Evolutionary conservation across 495 filamentous ascomycete genomes (phyloP).

Genomic region (Achaetomiella virescens): DNA sequence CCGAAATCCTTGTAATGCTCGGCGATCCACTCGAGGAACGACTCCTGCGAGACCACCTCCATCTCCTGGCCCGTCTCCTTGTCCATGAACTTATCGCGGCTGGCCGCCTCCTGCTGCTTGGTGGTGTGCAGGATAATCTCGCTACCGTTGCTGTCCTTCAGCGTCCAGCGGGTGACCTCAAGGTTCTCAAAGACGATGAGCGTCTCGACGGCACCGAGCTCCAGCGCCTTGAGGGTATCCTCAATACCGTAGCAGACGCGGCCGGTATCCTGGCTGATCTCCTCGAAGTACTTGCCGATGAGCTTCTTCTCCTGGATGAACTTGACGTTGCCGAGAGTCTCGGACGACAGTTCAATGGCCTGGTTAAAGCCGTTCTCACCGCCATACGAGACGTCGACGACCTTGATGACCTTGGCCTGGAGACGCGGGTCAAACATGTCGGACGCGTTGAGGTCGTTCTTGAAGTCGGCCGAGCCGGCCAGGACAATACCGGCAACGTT

Average conservation of each 20-base stretch:
- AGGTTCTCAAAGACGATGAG: constrained; percentile 98
- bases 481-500: constrained; percentile 93
- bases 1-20: constrained; percentile 97
- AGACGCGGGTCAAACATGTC: constrained; percentile 94
- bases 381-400: constrained; percentile 97
- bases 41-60: constrained; percentile 76
- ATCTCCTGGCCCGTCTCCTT: constrained; percentile 94
- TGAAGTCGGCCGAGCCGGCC: constrained; percentile 97
- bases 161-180: constrained; percentile 81
- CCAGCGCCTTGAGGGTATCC: constrained; percentile 94
- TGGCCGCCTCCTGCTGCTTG: constrained; percentile 68
- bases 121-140: constrained; percentile 79
- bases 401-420: constrained; percentile 93
- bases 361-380: constrained; percentile 99
- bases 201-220: constrained; percentile 88
- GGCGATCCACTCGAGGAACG: constrained; percentile 98
- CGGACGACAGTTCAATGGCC: constrained; percentile 88
- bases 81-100: constrained; percentile 84
- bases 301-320: constrained; percentile 99
- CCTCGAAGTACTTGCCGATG: constrained; percentile 96
- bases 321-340: constrained; percentile 98
- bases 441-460: constrained; percentile 96
- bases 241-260: constrained; percentile 97
- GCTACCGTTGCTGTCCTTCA: constrained; percentile 67
- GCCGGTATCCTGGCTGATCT: constrained; percentile 94